Percentiles rank a stretch among this genome's conserved stretches.
These are phyloP conservation scores for Scheffersomyces segobiensis DNA, from an alignment of 1,139 yeast species.

Conservation along the genomic window DNA sequence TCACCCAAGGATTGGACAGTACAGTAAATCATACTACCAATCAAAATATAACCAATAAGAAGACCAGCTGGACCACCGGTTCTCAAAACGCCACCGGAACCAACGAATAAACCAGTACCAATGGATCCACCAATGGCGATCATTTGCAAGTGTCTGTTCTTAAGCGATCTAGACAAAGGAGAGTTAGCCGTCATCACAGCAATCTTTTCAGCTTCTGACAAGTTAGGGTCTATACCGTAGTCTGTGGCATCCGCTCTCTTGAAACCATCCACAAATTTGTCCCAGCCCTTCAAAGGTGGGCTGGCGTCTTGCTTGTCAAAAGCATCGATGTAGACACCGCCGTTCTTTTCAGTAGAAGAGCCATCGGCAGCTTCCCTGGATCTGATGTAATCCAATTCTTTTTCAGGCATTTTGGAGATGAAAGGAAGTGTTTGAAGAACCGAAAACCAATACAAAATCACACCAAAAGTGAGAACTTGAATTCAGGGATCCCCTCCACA, in stretches of 20 bases:
- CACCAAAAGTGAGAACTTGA: not conserved
- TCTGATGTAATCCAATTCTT: constrained; percentile 44
- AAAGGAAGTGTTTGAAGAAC: not conserved
- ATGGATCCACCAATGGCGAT: constrained; percentile 88
- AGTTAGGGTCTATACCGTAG: constrained; percentile 63
- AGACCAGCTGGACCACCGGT: constrained; percentile 84
- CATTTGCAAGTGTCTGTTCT: constrained; percentile 71
- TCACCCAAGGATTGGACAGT: constrained; percentile 88
- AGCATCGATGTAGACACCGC: constrained; percentile 46
- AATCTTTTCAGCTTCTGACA: constrained; percentile 67
- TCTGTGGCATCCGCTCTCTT: constrained; percentile 50
- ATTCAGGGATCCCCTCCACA: not conserved
- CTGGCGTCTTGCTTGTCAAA: constrained; percentile 30
- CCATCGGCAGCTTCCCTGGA: constrained; percentile 39
- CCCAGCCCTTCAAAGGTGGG: constrained; percentile 37
- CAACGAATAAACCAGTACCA: constrained; percentile 80
- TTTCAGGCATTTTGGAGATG: constrained; percentile 33
- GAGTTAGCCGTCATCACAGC: constrained; percentile 67
- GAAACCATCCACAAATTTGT: constrained; percentile 54
- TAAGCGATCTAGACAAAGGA: constrained; percentile 66
- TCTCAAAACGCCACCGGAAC: constrained; percentile 66
- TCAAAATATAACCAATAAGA: constrained; percentile 64
- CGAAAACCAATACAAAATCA: not conserved
- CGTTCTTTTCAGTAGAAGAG: constrained; percentile 38
- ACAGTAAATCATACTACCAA: constrained; percentile 70